These are phyloP conservation scores for Lentinus polychrous DNA, from an alignment of 1,284 basidiomycete species.

Conservation along the genomic window DNA sequence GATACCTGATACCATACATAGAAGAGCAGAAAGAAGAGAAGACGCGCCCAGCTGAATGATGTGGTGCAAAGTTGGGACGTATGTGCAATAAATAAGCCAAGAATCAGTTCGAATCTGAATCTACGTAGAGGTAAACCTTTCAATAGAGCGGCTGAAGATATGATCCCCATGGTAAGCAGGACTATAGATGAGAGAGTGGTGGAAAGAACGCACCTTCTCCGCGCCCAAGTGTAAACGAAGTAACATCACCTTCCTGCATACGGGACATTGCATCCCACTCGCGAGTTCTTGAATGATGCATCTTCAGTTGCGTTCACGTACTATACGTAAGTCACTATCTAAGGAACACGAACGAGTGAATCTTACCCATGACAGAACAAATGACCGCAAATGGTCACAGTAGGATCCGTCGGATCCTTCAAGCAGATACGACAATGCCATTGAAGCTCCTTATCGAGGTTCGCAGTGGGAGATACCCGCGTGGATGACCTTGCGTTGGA, in stretches of 20 bases:
- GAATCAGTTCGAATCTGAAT: too few species aligned
- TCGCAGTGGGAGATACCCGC: neutral
- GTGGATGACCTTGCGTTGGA: neutral
- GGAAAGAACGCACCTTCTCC: neutral
- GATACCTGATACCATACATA: too few species aligned
- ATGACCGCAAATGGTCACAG: slow-evolving; percentile 25
- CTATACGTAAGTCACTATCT: too few species aligned
- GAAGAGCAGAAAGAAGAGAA: too few species aligned
- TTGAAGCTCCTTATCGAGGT: slow-evolving; percentile 3
- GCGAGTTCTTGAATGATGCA: slow-evolving; percentile 23
- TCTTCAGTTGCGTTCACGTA: slow-evolving; percentile 14
- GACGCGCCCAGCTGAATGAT: too few species aligned
- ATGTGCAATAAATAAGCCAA: too few species aligned
- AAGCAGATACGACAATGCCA: slow-evolving; percentile 26
- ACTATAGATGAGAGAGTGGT: too few species aligned
- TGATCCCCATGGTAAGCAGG: too few species aligned
- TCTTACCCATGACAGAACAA: slow-evolving; percentile 25
- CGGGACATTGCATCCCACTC: slow-evolving; percentile 22
- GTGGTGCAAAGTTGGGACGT: too few species aligned
- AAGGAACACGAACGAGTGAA: neutral
- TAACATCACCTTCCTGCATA: slow-evolving; percentile 22
- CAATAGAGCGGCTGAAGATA: too few species aligned
- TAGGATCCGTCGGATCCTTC: slow-evolving; percentile 22
- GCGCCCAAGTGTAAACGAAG: slow-evolving; percentile 19
- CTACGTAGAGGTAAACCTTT: too few species aligned